phyloP scores from a whole-genome alignment of 2,329 filamentous ascomycete species.

The Xylariaceae sp. region DNA sequence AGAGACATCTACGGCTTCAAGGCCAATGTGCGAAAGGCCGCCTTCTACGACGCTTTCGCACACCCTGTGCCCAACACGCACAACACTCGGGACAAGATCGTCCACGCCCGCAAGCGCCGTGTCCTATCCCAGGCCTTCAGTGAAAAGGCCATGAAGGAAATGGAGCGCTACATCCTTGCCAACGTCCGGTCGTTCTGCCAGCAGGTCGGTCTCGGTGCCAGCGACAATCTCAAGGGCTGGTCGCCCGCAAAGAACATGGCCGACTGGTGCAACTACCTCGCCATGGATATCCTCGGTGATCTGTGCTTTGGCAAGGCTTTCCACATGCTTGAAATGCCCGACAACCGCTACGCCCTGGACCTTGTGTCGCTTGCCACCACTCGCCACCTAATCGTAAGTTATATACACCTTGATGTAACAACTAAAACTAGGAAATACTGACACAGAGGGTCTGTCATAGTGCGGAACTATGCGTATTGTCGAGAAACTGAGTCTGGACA shows the following conservation, averaged over 20 bases:
- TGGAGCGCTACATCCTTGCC: constrained; percentile 61
- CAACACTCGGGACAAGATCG: constrained; percentile 62
- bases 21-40: constrained; percentile 60
- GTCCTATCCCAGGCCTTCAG: constrained; percentile 69
- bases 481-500: constrained; percentile 61
- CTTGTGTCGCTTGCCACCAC: constrained; percentile 64
- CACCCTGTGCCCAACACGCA: constrained; percentile 68
- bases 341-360: constrained; percentile 61
- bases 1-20: constrained; percentile 62
- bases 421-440: neutral
- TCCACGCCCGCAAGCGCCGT: constrained; percentile 65
- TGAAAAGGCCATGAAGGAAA: constrained; percentile 59
- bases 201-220: constrained; percentile 42
- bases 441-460: constrained; percentile 33
- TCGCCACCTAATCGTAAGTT: constrained; percentile 60
- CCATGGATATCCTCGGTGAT: constrained; percentile 59
- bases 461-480: constrained; percentile 68
- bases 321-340: constrained; percentile 53
- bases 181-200: constrained; percentile 64
- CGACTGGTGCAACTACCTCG: constrained; percentile 57
- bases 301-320: constrained; percentile 58
- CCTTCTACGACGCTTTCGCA: constrained; percentile 69
- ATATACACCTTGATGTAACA: neutral
- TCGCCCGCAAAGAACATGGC: constrained; percentile 55
- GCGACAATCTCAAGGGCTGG: constrained; percentile 51